Conservation (phyloP, 2,329 filamentous ascomycete genomes). For the Penicillium brasilianum region DNA sequence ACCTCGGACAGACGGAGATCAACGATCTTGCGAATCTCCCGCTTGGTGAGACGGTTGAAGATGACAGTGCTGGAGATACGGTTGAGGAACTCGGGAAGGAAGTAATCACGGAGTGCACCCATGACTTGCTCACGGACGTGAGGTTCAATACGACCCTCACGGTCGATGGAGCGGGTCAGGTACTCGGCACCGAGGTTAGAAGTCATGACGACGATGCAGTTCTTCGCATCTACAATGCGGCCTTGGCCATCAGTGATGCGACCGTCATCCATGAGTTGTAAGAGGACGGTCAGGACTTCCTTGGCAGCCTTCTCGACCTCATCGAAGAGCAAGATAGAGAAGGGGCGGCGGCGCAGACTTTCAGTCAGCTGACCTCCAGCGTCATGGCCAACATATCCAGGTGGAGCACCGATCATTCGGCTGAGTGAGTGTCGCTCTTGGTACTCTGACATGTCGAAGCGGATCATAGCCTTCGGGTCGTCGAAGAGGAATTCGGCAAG, state of each 20-base stretch:
- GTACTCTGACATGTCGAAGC: slow-evolving; percentile 99
- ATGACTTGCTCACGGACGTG: slow-evolving; percentile 88
- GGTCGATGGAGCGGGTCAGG: slow-evolving; percentile 76
- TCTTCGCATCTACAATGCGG: slow-evolving; percentile 89
- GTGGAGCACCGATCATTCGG: slow-evolving; percentile 96
- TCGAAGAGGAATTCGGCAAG: slow-evolving; percentile 98
- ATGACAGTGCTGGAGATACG: slow-evolving; percentile 95
- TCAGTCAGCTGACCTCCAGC: slow-evolving; percentile 95
- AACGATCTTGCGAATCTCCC: slow-evolving; percentile 93
- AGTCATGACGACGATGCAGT: slow-evolving; percentile 99
- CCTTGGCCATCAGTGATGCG: slow-evolving; percentile 98
- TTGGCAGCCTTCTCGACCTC: slow-evolving; percentile 99
- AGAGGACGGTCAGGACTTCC: slow-evolving; percentile 91
- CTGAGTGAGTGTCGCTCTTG: slow-evolving; percentile 95
- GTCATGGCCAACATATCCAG: slow-evolving; percentile 96
- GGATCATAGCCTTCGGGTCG: slow-evolving; percentile 95
- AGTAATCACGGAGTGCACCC: slow-evolving; percentile 89
- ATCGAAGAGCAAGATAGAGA: slow-evolving; percentile 97
- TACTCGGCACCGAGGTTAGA: slow-evolving; percentile 96
- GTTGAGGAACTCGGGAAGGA: slow-evolving; percentile 98
- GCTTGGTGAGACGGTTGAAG: slow-evolving; percentile 92
- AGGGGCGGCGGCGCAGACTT: slow-evolving; percentile 88
- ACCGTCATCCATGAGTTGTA: slow-evolving; percentile 99
- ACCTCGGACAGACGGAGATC: slow-evolving; percentile 87
- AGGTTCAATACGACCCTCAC: slow-evolving; percentile 83